A percentile compares a stretch with the other conserved stretches of the same genome.
Conservation (phyloP, 805 yeast species). For the Candida fluviatilis region DNA sequence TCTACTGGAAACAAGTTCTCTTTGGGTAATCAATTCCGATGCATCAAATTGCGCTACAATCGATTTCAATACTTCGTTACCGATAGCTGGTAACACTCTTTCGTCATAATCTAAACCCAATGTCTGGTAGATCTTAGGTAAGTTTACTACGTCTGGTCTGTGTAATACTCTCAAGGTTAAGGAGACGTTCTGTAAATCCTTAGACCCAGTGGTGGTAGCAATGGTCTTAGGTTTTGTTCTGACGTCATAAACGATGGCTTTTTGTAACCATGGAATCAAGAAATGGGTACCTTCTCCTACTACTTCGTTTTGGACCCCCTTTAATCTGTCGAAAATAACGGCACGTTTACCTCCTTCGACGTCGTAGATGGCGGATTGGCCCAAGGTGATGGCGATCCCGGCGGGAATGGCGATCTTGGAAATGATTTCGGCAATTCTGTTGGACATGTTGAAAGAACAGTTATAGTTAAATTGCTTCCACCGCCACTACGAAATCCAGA, state of each 20-base stretch:
- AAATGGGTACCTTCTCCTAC: conserved; percentile 97
- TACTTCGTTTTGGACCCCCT: conserved; percentile 85
- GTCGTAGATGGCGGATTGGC: conserved; percentile 84
- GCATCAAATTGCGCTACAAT: conserved; percentile 95
- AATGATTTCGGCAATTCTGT: conserved; percentile 32
- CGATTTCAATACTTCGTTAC: conserved; percentile 84
- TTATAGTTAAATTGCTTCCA: neutral
- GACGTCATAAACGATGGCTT: conserved; percentile 85
- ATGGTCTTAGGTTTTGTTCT: conserved; percentile 94
- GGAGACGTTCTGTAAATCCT: conserved; percentile 94
- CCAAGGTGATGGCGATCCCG: conserved; percentile 65
- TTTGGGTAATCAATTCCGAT: conserved; percentile 93
- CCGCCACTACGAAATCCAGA: neutral
- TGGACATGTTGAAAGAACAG: conserved; percentile 20
- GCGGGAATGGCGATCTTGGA: conserved; percentile 62
- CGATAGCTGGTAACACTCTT: conserved; percentile 87
- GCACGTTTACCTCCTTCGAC: conserved; percentile 96
- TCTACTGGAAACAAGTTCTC: conserved; percentile 88
- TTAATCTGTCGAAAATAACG: conserved; percentile 86
- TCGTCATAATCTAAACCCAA: conserved; percentile 94
- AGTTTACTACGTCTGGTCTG: conserved; percentile 80
- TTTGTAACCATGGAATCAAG: conserved; percentile 92
- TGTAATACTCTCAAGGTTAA: conserved; percentile 89
- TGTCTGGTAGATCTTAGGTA: conserved; percentile 86
- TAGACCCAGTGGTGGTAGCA: conserved; percentile 92